Conservation (phyloP, 2,329 filamentous ascomycete genomes). For the Ophiocordyceps camponoti-floridani region DNA sequence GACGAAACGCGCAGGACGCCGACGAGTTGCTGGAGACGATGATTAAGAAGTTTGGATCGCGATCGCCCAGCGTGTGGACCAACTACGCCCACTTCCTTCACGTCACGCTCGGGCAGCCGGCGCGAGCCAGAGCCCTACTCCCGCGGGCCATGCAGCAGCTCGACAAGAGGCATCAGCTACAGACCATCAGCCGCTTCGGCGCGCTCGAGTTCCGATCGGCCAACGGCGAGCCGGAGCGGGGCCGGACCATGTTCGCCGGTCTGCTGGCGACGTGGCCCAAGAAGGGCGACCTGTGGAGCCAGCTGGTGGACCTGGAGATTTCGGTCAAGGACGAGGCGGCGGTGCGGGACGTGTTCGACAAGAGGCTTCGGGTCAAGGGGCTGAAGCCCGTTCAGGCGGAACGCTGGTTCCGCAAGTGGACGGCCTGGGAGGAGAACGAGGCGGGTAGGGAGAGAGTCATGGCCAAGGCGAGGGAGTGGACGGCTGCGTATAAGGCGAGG, state of each 20-base stretch:
- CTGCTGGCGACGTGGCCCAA: conserved; percentile 73
- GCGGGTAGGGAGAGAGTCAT: conserved; percentile 53
- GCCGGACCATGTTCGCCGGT: conserved; percentile 85
- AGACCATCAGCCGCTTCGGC: conserved; percentile 73
- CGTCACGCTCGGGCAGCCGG: conserved; percentile 48
- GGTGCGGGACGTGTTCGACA: conserved; percentile 65
- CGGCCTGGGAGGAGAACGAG: conserved; percentile 67
- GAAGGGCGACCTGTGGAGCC: conserved; percentile 83
- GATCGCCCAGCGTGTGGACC: conserved; percentile 65
- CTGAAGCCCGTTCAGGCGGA: conserved; percentile 71
- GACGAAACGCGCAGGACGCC: conserved; percentile 48
- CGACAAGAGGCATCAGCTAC: conserved; percentile 41
- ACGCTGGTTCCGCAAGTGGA: conserved; percentile 85
- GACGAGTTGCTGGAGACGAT: conserved; percentile 75
- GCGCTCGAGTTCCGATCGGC: conserved; percentile 77
- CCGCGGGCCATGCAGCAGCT: conserved; percentile 74
- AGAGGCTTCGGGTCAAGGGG: conserved; percentile 48
- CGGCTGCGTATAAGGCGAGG: conserved; percentile 30
- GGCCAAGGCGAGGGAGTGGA: conserved; percentile 54
- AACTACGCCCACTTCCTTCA: conserved; percentile 94
- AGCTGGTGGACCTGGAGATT: conserved; percentile 74
- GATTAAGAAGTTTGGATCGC: conserved; percentile 75
- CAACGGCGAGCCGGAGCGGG: conserved; percentile 72
- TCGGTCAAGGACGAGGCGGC: conserved; percentile 34
- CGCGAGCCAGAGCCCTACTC: conserved; percentile 61